phyloP scores from a whole-genome alignment of 2,329 filamentous ascomycete species.

The Fusarium odoratissimum region DNA sequence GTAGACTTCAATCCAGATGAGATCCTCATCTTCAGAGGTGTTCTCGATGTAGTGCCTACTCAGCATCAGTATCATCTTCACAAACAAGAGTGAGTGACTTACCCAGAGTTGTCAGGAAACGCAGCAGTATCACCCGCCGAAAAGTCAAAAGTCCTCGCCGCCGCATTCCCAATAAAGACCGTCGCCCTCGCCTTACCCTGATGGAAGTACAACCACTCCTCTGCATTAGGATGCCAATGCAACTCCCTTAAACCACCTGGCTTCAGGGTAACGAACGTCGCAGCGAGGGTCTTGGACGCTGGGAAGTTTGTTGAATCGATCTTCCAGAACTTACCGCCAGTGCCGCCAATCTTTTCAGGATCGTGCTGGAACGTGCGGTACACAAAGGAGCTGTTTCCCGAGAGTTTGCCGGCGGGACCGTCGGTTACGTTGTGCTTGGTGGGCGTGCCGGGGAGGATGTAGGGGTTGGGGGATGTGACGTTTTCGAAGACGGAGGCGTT shows the following conservation, averaged over 20 bases:
- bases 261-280: constrained; percentile 72
- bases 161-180: constrained; percentile 70
- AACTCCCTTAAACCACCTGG: constrained; percentile 73
- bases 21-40: constrained; percentile 69
- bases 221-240: constrained; percentile 77
- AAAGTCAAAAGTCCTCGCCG: constrained; percentile 75
- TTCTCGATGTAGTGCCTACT: constrained; percentile 76
- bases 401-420: constrained; percentile 58
- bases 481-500: constrained; percentile 68
- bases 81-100: constrained; percentile 25
- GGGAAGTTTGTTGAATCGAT: constrained; percentile 77
- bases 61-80: not conserved
- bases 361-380: constrained; percentile 68
- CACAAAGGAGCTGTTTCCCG: constrained; percentile 70
- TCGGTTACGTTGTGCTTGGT: constrained; percentile 55
- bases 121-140: constrained; percentile 74
- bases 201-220: constrained; percentile 80
- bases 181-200: constrained; percentile 70
- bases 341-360: constrained; percentile 68
- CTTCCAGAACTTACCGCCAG: constrained; percentile 71
- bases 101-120: constrained; percentile 73
- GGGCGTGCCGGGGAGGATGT: constrained; percentile 69
- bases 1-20: constrained; percentile 77
- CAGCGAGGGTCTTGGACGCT: constrained; percentile 72
- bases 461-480: constrained; percentile 68